Evolutionary conservation across 2,329 filamentous ascomycete genomes (phyloP).

Genomic region (Phyllosticta citriasiana): DNA sequence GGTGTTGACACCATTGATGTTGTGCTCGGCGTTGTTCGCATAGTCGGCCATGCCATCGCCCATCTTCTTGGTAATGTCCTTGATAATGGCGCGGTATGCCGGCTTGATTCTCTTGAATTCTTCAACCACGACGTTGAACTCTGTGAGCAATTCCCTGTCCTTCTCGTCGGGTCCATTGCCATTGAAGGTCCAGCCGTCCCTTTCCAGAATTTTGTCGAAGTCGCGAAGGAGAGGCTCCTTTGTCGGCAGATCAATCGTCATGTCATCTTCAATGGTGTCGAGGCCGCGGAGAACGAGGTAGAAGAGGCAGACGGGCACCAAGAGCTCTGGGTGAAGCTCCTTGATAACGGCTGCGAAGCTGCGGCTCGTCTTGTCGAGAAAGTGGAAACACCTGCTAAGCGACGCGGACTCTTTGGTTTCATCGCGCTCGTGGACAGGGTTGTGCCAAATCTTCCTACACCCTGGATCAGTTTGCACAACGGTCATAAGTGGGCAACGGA

Average conservation of each 20-base stretch:
- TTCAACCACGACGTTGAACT: conserved; percentile 77
- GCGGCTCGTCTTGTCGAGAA: conserved; percentile 78
- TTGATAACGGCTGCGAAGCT: conserved; percentile 91
- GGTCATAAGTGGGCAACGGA: conserved; percentile 4
- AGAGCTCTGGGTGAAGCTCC: conserved; percentile 87
- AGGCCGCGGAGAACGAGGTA: conserved; percentile 86
- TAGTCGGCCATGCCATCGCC: conserved; percentile 99
- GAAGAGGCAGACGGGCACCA: conserved; percentile 82
- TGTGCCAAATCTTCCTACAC: conserved; percentile 88
- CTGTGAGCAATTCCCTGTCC: conserved; percentile 80
- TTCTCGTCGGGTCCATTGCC: conserved; percentile 87
- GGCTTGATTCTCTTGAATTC: conserved; percentile 86
- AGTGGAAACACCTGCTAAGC: conserved; percentile 74
- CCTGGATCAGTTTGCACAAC: conserved; percentile 5
- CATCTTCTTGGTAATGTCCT: conserved; percentile 90
- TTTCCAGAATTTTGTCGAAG: conserved; percentile 68
- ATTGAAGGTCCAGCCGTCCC: conserved; percentile 83
- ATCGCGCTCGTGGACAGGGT: conserved; percentile 79
- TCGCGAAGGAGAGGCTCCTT: conserved; percentile 81
- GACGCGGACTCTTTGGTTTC: conserved; percentile 62
- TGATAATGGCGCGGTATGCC: conserved; percentile 75
- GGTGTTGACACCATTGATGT: conserved; percentile 69
- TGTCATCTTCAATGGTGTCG: conserved; percentile 98
- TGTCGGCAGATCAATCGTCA: conserved; percentile 69
- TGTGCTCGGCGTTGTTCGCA: conserved; percentile 70